Evolutionary conservation across 352 stramenopile species (phyloP).

Genomic region (Phytophthora sp.): DNA sequence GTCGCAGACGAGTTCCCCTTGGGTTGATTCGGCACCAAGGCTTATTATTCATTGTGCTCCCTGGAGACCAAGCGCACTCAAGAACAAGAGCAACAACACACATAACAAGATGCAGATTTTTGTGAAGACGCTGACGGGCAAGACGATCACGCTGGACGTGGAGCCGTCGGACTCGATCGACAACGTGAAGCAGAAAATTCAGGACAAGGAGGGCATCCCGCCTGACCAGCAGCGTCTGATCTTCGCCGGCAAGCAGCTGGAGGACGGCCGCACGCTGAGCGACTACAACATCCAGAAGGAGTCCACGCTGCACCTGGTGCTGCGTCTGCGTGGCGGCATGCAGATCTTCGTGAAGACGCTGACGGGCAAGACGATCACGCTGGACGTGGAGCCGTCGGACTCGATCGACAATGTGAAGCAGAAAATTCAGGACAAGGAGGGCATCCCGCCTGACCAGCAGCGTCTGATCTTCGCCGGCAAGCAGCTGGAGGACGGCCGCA

Average conservation of each 20-base stretch:
- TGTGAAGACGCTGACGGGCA: slow-evolving; percentile 52
- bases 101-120: slow-evolving; percentile 22
- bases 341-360: no score
- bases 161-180: slow-evolving; percentile 30
- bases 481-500: no score
- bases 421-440: no score
- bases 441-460: no score
- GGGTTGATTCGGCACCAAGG: no score
- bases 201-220: slow-evolving; percentile 86
- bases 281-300: slow-evolving; percentile 97
- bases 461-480: no score
- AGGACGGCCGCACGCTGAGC: slow-evolving; percentile 92
- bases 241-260: slow-evolving; percentile 96
- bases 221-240: slow-evolving; percentile 96
- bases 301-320: slow-evolving; percentile 95
- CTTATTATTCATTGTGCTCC: no score
- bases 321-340: slow-evolving; percentile 93
- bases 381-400: no score
- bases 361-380: no score
- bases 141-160: slow-evolving; percentile 71
- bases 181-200: slow-evolving; percentile 89
- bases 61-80: slow-evolving; percentile 11
- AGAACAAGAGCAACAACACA: no score
- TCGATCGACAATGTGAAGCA: no score
- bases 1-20: no score